phyloP scores from a whole-genome alignment of 495 filamentous ascomycete genomes.

The Neurospora sp. region DNA sequence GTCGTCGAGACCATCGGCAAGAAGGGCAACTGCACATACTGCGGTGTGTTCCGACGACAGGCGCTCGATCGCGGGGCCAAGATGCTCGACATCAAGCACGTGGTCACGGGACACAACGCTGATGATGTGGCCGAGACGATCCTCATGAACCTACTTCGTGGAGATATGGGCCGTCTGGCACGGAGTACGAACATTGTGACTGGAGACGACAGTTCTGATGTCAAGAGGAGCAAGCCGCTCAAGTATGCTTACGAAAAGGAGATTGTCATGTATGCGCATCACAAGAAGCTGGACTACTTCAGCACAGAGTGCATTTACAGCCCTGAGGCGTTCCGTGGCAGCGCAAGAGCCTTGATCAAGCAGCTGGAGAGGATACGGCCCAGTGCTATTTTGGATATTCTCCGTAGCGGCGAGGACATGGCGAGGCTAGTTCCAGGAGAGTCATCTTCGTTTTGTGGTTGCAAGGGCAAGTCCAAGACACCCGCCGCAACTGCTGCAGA shows the following conservation, averaged over 20 bases:
- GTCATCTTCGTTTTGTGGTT: constrained; percentile 23
- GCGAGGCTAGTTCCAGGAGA: constrained; percentile 68
- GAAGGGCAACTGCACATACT: constrained; percentile 98
- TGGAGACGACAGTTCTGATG: constrained; percentile 58
- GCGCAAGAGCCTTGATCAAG: constrained; percentile 85
- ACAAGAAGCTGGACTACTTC: constrained; percentile 95
- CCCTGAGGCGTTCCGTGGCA: constrained; percentile 94
- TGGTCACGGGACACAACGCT: constrained; percentile 95
- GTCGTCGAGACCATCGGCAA: constrained; percentile 93
- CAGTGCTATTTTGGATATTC: constrained; percentile 89
- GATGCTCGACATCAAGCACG: constrained; percentile 78
- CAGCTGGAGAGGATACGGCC: constrained; percentile 86
- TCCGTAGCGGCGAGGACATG: constrained; percentile 94
- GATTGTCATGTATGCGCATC: constrained; percentile 93
- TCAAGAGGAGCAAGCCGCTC: constrained; percentile 87
- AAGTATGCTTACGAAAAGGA: constrained; percentile 99
- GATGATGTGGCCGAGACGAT: constrained; percentile 98
- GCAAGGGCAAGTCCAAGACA: constrained; percentile 25
- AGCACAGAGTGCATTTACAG: constrained; percentile 97
- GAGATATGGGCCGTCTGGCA: constrained; percentile 78
- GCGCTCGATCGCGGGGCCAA: constrained; percentile 88
- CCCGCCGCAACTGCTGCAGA: constrained; percentile 39
- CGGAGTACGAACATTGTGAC: constrained; percentile 91
- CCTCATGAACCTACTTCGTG: constrained; percentile 90
- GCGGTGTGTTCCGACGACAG: constrained; percentile 90